Evolutionary conservation across 2,329 filamentous ascomycete species (phyloP), one percentile per base, ranked within the genome.

Genomic region (Drechslerella coelobrocha): DNA sequence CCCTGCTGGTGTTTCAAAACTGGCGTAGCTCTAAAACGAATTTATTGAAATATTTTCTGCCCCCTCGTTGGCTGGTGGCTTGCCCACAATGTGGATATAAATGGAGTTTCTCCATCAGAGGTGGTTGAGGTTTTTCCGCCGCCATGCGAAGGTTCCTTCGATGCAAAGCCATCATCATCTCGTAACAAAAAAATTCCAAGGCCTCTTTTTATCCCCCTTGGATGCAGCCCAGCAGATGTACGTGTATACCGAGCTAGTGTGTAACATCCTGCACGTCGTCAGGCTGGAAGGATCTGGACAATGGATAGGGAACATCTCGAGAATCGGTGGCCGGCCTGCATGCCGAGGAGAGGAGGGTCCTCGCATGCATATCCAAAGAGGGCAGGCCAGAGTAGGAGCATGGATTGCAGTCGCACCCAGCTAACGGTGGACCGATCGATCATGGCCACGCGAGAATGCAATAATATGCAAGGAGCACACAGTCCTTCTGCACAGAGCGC

Each of bases 11-110:
- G 59, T 61, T 61, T 61, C 59, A 61, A 52, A 61, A 29, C n/a
- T 39, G 43, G 41, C 54, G 45, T 45, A 61, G 59, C 59, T 48
- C 50, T 61, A 47, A 61, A 45, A 51, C 41, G 17, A 53, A 21
- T 3, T 6, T 10, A 4, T 21, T 19, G 14, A 2, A 8, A 6
- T 19, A 39, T 4, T 21, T 17, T 37, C 34, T 39, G 45, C 27
- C 41, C 8, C 41, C 41, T 45, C 41, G 19, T 17, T 2, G 19
- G 2, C 2, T 6, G 9, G 41, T 7, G 19, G 10, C 5, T 3
- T 39, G 34, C 12, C 12, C 12, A 34, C 12, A n/a, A 6, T 39
- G 12, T 45, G 17, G 10, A 21, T 23, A 45, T 45, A 23, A 45
- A 45, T 23, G 19, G 8, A 21, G 19, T 17, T 9, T 21, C 29